Base-by-base conservation (phyloP, 2,329 filamentous ascomycete species). In the Cladosporium phlei region DNA sequence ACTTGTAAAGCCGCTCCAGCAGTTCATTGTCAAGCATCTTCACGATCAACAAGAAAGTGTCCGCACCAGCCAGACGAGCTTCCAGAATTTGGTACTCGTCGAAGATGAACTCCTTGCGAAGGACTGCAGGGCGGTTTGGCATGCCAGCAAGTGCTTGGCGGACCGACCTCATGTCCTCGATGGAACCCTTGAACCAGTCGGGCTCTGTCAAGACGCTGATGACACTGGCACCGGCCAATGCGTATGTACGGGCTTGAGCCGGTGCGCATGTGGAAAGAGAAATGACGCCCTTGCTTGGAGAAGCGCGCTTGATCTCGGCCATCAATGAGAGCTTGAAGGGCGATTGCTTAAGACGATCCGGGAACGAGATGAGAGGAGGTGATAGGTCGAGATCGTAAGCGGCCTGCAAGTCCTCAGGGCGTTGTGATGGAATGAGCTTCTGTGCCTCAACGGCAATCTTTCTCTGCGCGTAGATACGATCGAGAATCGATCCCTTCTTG, bases 201-300 rank as follows among this genome's bases (percentile, higher is more conserved):
- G 94, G 93, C 68, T 98, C 93, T 0, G 93, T 98, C 37, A 98
- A 78, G n/a, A 98, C 93, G 1, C 93, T 97, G 55, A 98, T 98
- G 29, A 95, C 88, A 64, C 91, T 97, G 38, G 93, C 93, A 11
- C 93, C 94, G 5, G 93, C 90, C 42, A 93, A 77, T 8, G 94
- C 93, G 66, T 98, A 98, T 56, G 85, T 88, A 53, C 83, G 82
- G 32, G 94, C 93, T 67, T 98, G 93, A 4, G 84, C 82, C 19
- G 93, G 89, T 8, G 93, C 93, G 58, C 86, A 93, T 17, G 90
- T 86, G 20, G 88, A 81, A 2, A 95, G 76, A 1, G 90, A 88
- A 52, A 98, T 97, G 29, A 94, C 80, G 17, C 93, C 94, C 69
- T 98, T 98, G 1, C 91, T 97, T 1, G 93, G 93, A 7, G 93